phyloP scores from a whole-genome alignment of 2,329 filamentous ascomycete species.

The Xylariaceae sp. region DNA sequence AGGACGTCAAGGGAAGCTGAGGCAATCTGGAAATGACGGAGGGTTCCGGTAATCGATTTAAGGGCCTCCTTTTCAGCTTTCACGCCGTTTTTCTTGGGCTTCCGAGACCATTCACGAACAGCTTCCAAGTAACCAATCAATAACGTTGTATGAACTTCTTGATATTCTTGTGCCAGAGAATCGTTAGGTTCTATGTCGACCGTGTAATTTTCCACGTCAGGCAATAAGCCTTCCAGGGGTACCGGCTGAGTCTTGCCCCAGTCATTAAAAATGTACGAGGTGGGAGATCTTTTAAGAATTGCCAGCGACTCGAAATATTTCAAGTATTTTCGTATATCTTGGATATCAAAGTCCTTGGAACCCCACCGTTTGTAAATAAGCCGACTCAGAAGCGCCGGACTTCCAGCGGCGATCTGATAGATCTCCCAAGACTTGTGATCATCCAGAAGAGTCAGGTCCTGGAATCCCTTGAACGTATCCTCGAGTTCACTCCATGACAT shows the following conservation, averaged over 20 bases:
- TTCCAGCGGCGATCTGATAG: constrained; percentile 25
- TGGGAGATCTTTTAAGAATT: constrained; percentile 34
- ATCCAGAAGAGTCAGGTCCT: constrained; percentile 19
- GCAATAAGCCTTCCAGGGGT: constrained; percentile 32
- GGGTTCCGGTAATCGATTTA: neutral
- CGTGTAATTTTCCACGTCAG: constrained; percentile 30
- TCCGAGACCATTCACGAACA: constrained; percentile 8
- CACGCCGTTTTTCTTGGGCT: neutral
- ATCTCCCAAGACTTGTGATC: constrained; percentile 7
- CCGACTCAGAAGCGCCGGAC: constrained; percentile 23
- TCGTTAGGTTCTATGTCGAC: constrained; percentile 27
- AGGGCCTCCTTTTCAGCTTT: constrained; percentile 1
- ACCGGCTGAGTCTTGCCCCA: constrained; percentile 20
- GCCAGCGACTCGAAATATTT: constrained; percentile 33
- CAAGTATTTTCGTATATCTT: constrained; percentile 25
- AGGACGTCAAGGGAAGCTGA: constrained; percentile 33
- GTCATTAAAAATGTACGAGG: constrained; percentile 26
- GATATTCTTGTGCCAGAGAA: constrained; percentile 23
- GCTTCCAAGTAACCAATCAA: constrained; percentile 27
- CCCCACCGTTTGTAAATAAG: constrained; percentile 16
- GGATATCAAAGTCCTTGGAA: constrained; percentile 15
- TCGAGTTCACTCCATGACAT: constrained; percentile 6
- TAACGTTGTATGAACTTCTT: constrained; percentile 25
- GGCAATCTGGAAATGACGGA: constrained; percentile 28
- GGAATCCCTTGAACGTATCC: neutral